Conservation (phyloP, 2,329 filamentous ascomycete genomes). For the Stagonosporopsis cucurbitacearum region DNA sequence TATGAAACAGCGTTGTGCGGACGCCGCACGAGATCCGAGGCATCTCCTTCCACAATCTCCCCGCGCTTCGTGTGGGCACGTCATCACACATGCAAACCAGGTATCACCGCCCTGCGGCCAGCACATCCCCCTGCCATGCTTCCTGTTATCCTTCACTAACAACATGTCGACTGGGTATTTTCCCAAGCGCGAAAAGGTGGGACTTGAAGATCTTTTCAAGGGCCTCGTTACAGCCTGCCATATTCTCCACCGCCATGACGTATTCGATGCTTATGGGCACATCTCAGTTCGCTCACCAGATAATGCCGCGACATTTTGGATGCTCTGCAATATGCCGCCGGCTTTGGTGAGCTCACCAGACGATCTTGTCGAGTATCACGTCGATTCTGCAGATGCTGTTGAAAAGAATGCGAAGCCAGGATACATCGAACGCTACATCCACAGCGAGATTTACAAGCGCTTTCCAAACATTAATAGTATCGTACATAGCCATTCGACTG, state of each 20-base stretch:
- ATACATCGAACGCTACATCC: constrained; percentile 55
- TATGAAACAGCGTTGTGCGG: not conserved
- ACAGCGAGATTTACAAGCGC: constrained; percentile 55
- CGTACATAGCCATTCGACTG: constrained; percentile 52
- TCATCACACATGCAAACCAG: constrained; percentile 26
- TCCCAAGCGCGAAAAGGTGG: constrained; percentile 48
- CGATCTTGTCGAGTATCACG: constrained; percentile 54
- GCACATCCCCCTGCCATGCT: constrained; percentile 6
- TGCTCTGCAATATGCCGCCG: constrained; percentile 53
- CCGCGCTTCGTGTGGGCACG: constrained; percentile 19
- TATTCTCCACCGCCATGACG: constrained; percentile 59
- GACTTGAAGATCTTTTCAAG: constrained; percentile 47
- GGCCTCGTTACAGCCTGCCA: constrained; percentile 57
- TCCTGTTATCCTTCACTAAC: not conserved
- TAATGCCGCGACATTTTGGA: constrained; percentile 55
- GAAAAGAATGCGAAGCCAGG: constrained; percentile 44
- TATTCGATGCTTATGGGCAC: constrained; percentile 64
- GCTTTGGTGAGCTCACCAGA: constrained; percentile 51
- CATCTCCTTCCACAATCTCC: constrained; percentile 8
- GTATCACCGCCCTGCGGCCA: constrained; percentile 10
- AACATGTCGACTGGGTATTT: constrained; percentile 48
- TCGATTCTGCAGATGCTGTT: constrained; percentile 49
- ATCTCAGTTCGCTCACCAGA: constrained; percentile 60
- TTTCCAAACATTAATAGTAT: constrained; percentile 54
- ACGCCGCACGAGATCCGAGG: constrained; percentile 3